Conservation (phyloP, 495 filamentous ascomycete species). For the Penicillium egyptiacum region DNA sequence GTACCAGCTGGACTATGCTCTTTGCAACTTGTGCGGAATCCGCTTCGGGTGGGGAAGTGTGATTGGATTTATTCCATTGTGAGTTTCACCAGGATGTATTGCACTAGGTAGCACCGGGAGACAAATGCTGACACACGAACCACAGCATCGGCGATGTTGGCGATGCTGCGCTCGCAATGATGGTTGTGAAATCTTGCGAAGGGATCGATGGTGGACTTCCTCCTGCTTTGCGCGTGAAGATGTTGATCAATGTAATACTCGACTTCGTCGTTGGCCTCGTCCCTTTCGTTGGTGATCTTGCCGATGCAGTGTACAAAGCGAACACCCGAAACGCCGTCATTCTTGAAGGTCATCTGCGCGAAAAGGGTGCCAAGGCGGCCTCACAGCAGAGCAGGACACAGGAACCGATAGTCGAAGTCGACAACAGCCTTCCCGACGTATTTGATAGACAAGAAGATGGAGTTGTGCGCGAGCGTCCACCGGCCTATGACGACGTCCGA, state of each 20-base stretch:
- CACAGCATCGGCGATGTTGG: conserved; percentile 70
- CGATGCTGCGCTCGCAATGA: conserved; percentile 60
- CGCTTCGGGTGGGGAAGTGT: conserved; percentile 80
- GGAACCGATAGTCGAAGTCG: conserved; percentile 18
- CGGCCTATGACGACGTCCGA: conserved; percentile 29
- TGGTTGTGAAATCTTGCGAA: conserved; percentile 65
- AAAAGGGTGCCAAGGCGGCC: conserved; percentile 39
- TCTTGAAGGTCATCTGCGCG: conserved; percentile 68
- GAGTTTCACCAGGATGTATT: conserved; percentile 35
- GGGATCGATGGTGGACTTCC: conserved; percentile 73
- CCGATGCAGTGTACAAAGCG: conserved; percentile 64
- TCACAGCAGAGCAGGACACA: conserved; percentile 22
- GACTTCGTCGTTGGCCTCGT: conserved; percentile 83
- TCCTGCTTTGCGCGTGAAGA: conserved; percentile 51
- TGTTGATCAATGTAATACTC: conserved; percentile 73
- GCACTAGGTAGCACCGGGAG: too few species aligned
- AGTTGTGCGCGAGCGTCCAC: conserved; percentile 23
- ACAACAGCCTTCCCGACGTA: conserved; percentile 44
- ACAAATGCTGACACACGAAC: conserved; percentile 13
- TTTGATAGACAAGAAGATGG: conserved; percentile 41
- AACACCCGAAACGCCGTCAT: conserved; percentile 77
- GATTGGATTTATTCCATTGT: conserved; percentile 78
- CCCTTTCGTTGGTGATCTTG: conserved; percentile 81
- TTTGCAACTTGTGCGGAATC: conserved; percentile 73
- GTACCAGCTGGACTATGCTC: conserved; percentile 75